phyloP scores from a whole-genome alignment of 2,329 filamentous ascomycete genomes.

The Fusarium sp. region DNA sequence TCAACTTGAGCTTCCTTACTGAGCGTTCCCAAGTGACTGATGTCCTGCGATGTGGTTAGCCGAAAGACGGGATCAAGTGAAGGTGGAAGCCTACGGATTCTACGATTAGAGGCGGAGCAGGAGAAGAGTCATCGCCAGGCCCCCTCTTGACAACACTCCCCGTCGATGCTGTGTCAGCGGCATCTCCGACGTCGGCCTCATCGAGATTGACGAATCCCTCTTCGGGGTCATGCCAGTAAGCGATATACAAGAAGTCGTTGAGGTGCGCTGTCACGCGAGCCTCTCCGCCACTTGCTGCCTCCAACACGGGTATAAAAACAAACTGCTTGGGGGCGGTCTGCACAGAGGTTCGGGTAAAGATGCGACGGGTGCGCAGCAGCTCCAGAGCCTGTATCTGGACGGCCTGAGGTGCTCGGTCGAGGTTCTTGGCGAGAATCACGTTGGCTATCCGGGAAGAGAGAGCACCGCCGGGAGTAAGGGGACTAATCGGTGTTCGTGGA shows the following conservation, averaged over 20 bases:
- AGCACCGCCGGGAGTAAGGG: slow-evolving; percentile 48
- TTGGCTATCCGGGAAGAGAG: slow-evolving; percentile 75
- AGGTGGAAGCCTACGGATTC: slow-evolving; percentile 57
- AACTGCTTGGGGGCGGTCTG: slow-evolving; percentile 84
- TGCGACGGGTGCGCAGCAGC: slow-evolving; percentile 84
- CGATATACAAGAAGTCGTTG: slow-evolving; percentile 90
- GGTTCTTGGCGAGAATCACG: slow-evolving; percentile 84
- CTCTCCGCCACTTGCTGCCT: slow-evolving; percentile 62
- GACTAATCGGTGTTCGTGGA: slow-evolving; percentile 47
- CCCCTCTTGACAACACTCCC: slow-evolving; percentile 63
- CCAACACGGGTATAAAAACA: slow-evolving; percentile 83
- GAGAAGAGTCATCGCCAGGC: slow-evolving; percentile 38
- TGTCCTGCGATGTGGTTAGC: slow-evolving; percentile 59
- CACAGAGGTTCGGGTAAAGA: slow-evolving; percentile 82
- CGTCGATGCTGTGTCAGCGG: slow-evolving; percentile 56
- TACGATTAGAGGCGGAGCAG: slow-evolving; percentile 56
- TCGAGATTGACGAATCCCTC: slow-evolving; percentile 85
- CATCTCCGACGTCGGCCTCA: slow-evolving; percentile 61
- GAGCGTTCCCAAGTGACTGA: slow-evolving; percentile 73
- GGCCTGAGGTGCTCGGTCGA: slow-evolving; percentile 79
- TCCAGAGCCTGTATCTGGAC: slow-evolving; percentile 87
- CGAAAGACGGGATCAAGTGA: neutral
- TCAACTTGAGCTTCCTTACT: slow-evolving; percentile 74
- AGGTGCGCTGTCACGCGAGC: slow-evolving; percentile 70
- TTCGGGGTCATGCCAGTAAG: slow-evolving; percentile 83